phyloP scores from a whole-genome alignment of 768 basidiomycete species.

The Calocera cornea region DNA sequence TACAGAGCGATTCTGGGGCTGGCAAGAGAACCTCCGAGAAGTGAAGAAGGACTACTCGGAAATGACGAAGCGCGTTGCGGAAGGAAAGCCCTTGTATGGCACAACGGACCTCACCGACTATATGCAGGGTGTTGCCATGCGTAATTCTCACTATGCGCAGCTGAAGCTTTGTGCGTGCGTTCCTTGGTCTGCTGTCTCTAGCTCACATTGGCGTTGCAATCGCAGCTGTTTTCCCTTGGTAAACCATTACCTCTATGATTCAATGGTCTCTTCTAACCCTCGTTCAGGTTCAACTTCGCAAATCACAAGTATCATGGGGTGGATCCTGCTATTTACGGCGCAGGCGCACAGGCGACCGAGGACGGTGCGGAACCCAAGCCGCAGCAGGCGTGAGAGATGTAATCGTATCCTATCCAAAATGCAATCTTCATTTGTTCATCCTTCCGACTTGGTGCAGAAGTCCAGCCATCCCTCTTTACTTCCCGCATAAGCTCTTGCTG shows the following conservation, averaged over 20 bases:
- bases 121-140: constrained; percentile 73
- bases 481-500: no score
- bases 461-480: no score
- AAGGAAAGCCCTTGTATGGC: constrained; percentile 80
- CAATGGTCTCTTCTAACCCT: background rate
- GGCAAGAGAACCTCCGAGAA: constrained; percentile 79
- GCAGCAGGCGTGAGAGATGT: background rate
- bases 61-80: constrained; percentile 53
- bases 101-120: constrained; percentile 66
- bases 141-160: constrained; percentile 87
- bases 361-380: background rate
- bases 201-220: constrained; percentile 10
- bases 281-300: constrained; percentile 79
- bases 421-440: background rate
- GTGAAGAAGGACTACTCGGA: constrained; percentile 64
- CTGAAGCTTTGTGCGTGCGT: constrained; percentile 74
- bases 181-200: constrained; percentile 7
- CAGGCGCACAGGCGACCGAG: background rate
- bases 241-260: constrained; percentile 18
- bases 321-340: constrained; percentile 62
- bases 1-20: constrained; percentile 87
- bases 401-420: background rate
- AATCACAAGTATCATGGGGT: constrained; percentile 80
- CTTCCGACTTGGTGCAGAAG: no score
- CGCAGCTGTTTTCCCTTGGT: constrained; percentile 65